Evolutionary conservation across 768 basidiomycete genomes (phyloP).

Genomic region (Cubamyces lactineus): DNA sequence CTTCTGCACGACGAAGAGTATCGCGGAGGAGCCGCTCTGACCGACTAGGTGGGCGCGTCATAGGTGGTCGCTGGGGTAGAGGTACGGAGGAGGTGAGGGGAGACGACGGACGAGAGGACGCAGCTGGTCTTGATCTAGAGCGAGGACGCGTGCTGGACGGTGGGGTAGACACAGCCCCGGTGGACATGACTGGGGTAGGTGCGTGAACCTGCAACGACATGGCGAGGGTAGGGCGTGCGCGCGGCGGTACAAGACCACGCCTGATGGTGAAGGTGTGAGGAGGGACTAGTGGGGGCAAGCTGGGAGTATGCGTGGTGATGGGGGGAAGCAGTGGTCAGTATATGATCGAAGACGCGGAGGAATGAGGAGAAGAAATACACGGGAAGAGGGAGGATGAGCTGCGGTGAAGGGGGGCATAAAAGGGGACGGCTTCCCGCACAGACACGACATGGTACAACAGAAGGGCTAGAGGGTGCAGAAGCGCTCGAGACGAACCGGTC

Average conservation of each 20-base stretch:
- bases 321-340: constrained; percentile 17
- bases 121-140: constrained; percentile 28
- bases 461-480: constrained; percentile 7
- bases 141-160: constrained; percentile 22
- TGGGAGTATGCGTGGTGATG: constrained; percentile 22
- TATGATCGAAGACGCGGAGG: constrained; percentile 16
- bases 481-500: constrained; percentile 21
- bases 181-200: constrained; percentile 34
- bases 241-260: constrained; percentile 30
- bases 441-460: constrained; percentile 22
- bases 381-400: constrained; percentile 20
- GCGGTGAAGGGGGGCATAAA: constrained; percentile 25
- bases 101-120: constrained; percentile 30
- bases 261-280: constrained; percentile 26
- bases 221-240: constrained; percentile 39
- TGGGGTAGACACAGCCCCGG: constrained; percentile 24
- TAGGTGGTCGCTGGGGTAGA: constrained; percentile 30
- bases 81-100: constrained; percentile 32
- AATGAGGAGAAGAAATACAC: constrained; percentile 18
- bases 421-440: constrained; percentile 12
- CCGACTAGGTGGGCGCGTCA: constrained; percentile 48
- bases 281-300: constrained; percentile 23
- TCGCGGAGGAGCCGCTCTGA: constrained; percentile 61
- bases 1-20: constrained; percentile 54
- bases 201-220: constrained; percentile 42